Conservation (phyloP, 306 rosid species). For the Inga leiocalycina region DNA sequence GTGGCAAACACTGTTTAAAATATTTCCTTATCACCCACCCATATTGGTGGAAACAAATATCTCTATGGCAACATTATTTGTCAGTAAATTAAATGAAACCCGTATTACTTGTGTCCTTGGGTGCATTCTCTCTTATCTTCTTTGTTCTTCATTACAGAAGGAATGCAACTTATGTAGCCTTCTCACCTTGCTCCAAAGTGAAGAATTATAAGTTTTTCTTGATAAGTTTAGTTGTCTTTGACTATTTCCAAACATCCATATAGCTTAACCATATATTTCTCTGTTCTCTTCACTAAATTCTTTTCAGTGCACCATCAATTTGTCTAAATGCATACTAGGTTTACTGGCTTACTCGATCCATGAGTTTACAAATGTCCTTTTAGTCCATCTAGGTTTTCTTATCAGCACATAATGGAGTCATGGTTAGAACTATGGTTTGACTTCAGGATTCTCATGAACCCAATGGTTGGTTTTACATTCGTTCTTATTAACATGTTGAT, state of each 20-base stretch:
- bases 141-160: neutral
- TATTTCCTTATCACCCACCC: neutral
- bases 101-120: neutral
- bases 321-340: neutral
- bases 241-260: neutral
- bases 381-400: neutral
- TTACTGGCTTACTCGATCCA: neutral
- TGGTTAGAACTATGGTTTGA: neutral
- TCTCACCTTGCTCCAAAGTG: neutral
- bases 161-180: neutral
- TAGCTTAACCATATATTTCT: neutral
- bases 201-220: neutral
- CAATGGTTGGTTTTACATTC: neutral
- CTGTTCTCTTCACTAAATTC: slow-evolving; percentile 24
- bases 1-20: neutral
- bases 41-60: neutral
- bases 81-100: neutral
- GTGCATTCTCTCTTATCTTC: neutral
- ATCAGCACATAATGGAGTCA: neutral
- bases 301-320: slow-evolving; percentile 40
- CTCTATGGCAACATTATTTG: neutral
- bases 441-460: neutral
- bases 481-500: neutral
- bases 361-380: neutral
- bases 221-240: neutral